Conservation (phyloP, 345 rosid genomes). For the Microcos paniculata region DNA sequence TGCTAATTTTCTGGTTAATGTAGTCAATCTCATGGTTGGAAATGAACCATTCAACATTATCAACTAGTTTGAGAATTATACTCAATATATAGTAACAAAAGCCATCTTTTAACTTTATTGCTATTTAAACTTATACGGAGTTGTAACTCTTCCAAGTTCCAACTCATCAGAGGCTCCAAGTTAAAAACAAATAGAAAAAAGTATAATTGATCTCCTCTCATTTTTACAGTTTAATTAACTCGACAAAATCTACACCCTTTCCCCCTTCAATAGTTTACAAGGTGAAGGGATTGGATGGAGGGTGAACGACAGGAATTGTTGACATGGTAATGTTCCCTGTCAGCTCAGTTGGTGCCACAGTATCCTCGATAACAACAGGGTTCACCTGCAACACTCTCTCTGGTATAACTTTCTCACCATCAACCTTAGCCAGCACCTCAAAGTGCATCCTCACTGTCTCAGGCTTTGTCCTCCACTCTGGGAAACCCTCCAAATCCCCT, state of each 20-base stretch:
- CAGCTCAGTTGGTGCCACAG: constrained; percentile 50
- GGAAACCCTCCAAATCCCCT: constrained; percentile 49
- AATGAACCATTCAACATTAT: background rate
- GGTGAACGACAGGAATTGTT: constrained; percentile 46
- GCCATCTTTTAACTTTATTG: background rate
- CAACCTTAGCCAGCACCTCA: constrained; percentile 88
- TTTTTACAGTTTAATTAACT: constrained; percentile 13
- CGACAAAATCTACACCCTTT: background rate
- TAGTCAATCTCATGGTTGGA: background rate
- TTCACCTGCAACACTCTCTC: constrained; percentile 70
- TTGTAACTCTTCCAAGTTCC: background rate
- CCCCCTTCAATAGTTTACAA: constrained; percentile 29
- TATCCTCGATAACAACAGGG: constrained; percentile 64
- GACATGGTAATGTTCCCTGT: constrained; percentile 60
- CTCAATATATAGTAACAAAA: background rate
- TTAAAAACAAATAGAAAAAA: background rate
- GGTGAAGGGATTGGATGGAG: constrained; percentile 64
- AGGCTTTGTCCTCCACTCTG: constrained; percentile 85
- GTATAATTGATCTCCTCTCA: background rate
- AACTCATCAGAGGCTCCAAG: background rate
- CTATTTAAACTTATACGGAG: background rate
- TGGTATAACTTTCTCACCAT: constrained; percentile 67
- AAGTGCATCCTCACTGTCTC: constrained; percentile 69
- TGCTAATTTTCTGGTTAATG: background rate
- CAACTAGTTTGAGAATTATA: background rate